Evolutionary conservation across 176 grass and related monocot species (phyloP).

Genomic region (Lolium perenne): DNA sequence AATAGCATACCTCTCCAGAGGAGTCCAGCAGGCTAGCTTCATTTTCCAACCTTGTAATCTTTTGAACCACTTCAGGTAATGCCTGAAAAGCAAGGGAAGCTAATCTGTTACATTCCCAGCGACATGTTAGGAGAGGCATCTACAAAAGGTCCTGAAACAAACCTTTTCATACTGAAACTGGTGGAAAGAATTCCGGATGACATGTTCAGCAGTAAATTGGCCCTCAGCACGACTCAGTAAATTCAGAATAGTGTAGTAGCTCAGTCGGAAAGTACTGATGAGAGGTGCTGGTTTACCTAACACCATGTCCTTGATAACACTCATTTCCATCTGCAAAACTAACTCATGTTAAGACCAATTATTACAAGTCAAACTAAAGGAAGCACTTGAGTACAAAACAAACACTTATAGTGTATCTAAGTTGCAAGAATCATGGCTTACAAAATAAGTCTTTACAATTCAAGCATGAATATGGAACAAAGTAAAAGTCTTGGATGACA

Average conservation of each 20-base stretch:
- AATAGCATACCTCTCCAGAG: slow-evolving; percentile 79
- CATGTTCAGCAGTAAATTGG: slow-evolving; percentile 98
- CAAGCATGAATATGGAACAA: slow-evolving; percentile 34
- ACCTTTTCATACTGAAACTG: slow-evolving; percentile 99
- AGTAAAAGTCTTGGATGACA: slow-evolving; percentile 9
- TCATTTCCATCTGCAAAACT: slow-evolving; percentile 96
- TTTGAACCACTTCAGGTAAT: slow-evolving; percentile 77
- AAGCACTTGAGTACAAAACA: not conserved
- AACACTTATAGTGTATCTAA: not conserved
- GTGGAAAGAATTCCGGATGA: slow-evolving; percentile 97
- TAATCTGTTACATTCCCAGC: slow-evolving; percentile 32
- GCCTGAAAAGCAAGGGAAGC: slow-evolving; percentile 64
- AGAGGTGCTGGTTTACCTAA: slow-evolving; percentile 97
- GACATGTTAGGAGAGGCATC: slow-evolving; percentile 39
- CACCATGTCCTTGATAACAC: slow-evolving; percentile 96
- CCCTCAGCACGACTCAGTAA: slow-evolving; percentile 96
- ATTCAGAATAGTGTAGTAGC: slow-evolving; percentile 98
- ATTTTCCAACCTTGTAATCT: slow-evolving; percentile 86
- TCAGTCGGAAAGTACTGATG: slow-evolving; percentile 95
- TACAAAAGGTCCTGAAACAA: slow-evolving; percentile 36
- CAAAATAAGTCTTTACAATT: slow-evolving; percentile 21
- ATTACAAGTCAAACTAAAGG: slow-evolving; percentile 20
- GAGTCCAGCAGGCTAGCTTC: slow-evolving; percentile 86
- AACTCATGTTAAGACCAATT: slow-evolving; percentile 15
- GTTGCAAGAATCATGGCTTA: slow-evolving; percentile 28